Base-by-base conservation (phyloP, 129 eudicot species). In the Erigeron canadensis region DNA sequence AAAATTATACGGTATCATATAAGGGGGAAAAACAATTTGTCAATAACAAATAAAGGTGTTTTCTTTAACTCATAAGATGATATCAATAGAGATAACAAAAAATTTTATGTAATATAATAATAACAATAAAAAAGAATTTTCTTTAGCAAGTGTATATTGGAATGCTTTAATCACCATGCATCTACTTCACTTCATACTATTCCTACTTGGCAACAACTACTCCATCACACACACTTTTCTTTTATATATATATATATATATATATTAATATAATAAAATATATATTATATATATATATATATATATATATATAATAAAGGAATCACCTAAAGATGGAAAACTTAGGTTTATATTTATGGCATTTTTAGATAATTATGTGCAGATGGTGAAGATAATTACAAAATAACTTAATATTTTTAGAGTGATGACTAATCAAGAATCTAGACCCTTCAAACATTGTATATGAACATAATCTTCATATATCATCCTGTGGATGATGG, bases 131-230 rank as follows among this genome's bases (percentile, higher is more conserved):
- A 22, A 60, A 72, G 88, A 84, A 91, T 92, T 81, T 76, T 86
- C 68, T n/a, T n/a, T n/a, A n/a, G n/a, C n/a, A n/a, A n/a, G n/a
- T n/a, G n/a, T n/a, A n/a, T n/a, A n/a, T n/a, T n/a, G n/a, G n/a
- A n/a, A n/a, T n/a, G n/a, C n/a, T n/a, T n/a, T n/a, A n/a, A n/a
- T 86, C 96, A 89, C 75, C 79, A 60, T 78, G 91, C 91, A 64
- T 70, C 89, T 2, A 10, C 48, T 44, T 44, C 48, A 85, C 98
- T 86, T 92, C 79, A 77, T 62, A 81, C 61, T 82, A 83, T 92
- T 86, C 96, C 85, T 84, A 80, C 79, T 76, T 83, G 79, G 84
- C 89, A 82, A 89, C 95, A 79, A 86, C 79, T 77, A 75, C 63
- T 73, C 16, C 71, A 54, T 69, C 73, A 77, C 65, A n/a, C n/a